These are phyloP conservation scores for Lepidium sativum DNA, from an alignment of 345 rosid genomes.

Conservation along the genomic window DNA sequence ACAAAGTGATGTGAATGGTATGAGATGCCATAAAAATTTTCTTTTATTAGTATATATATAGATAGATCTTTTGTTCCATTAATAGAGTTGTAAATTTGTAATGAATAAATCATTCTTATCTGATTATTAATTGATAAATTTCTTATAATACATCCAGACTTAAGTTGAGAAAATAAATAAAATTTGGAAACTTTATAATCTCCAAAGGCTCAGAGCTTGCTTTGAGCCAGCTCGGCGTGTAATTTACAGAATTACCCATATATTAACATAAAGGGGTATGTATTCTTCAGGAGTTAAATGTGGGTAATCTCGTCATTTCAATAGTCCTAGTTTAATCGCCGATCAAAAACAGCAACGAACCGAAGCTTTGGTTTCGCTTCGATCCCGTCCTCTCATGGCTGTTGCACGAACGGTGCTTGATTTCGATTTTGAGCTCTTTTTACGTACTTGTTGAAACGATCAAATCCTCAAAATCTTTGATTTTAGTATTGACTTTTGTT, in stretches of 20 bases:
- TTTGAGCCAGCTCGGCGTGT: conserved; percentile 11
- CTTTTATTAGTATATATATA: too few species aligned
- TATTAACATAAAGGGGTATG: neutral
- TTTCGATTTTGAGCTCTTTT: conserved; percentile 41
- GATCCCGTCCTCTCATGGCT: conserved; percentile 50
- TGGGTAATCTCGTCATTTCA: conserved; percentile 42
- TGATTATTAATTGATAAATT: neutral
- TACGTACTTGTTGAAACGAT: conserved; percentile 9
- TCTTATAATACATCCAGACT: neutral
- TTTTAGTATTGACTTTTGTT: conserved; percentile 8
- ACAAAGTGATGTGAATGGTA: too few species aligned
- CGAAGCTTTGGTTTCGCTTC: conserved; percentile 18
- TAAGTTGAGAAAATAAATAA: neutral
- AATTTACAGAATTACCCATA: conserved; percentile 17
- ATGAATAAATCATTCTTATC: neutral
- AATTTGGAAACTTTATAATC: conserved; percentile 5
- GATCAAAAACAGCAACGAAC: conserved; percentile 62
- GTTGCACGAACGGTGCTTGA: conserved; percentile 36
- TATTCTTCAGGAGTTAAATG: neutral
- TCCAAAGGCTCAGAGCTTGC: conserved; percentile 13
- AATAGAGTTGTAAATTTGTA: neutral
- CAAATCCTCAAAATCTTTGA: conserved; percentile 3
- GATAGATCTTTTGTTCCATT: neutral
- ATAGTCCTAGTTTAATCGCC: conserved; percentile 45
- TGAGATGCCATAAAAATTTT: too few species aligned